Base-by-base conservation (phyloP, 495 filamentous ascomycete species). In the Aspergillus affinis region DNA sequence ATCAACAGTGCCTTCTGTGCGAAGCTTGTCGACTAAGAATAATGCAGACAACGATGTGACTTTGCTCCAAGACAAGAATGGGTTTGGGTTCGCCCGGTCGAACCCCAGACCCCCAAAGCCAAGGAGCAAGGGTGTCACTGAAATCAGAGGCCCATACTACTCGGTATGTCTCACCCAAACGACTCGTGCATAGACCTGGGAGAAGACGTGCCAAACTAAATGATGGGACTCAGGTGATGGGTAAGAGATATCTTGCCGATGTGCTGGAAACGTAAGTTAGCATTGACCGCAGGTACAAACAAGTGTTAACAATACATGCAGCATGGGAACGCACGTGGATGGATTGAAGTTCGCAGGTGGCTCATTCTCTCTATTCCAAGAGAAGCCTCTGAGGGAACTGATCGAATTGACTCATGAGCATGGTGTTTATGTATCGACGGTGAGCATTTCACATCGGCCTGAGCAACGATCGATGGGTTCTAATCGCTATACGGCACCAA, bases 301-400 rank as follows among this genome's bases (percentile, higher is more conserved):
- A 6, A 20, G 15, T 23, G 41, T 36, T 57, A 54, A 58, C 61
- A 52, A 60, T 46, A 26, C 4, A 5, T 26, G 23, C 57, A 79
- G 76, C 26, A 83, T 82, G 82, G 79, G 81, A 9, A 65, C 75
- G 10, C 77, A 85, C 67, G 73, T 84, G 19, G 83, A 84, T 61
- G 81, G 83, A 2, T 69, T 86, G 10, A 84, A 85, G 54, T 84
- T 85, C 69, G 81, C 81, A 3, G 82, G 83, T 65, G 82, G 82
- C 76, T 15, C 60, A 64, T 49, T 85, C 63, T 75, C 78, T n/a
- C 72, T 84, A 0, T 81, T 83, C 55, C 70, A 74, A 2, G 79
- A 84, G 60, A 72, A 70, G 23, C 66, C 66, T 20, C 60, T 84
- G 51, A 75, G 75, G 13, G 80, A 82, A 61, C 56, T 85, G 41